Conservation (phyloP, 441 rosid genomes). For the Aleurites moluccanus region DNA sequence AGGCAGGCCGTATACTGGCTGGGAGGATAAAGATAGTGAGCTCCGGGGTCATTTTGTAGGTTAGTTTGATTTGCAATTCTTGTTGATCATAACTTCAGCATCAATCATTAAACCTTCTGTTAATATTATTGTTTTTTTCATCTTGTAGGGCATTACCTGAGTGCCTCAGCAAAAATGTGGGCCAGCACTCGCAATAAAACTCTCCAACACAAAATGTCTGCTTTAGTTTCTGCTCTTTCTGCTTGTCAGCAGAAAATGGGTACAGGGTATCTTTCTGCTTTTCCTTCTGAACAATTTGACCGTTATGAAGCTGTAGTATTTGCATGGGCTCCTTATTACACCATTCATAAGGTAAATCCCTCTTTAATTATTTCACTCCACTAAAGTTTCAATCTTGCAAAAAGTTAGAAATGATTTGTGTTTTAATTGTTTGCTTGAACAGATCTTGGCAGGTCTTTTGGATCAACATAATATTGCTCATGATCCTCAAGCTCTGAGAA, state of each 20-base stretch:
- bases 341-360: constrained; percentile 79
- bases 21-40: constrained; percentile 69
- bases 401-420: background rate
- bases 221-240: constrained; percentile 63
- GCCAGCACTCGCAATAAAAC: constrained; percentile 77
- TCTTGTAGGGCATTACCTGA: constrained; percentile 84
- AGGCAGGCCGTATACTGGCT: constrained; percentile 68
- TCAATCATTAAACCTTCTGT: background rate
- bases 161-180: constrained; percentile 98
- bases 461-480: constrained; percentile 53
- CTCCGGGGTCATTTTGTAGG: constrained; percentile 97
- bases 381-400: background rate
- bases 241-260: constrained; percentile 74
- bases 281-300: constrained; percentile 74
- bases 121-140: background rate
- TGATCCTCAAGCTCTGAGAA: constrained; percentile 45
- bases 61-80: constrained; percentile 31
- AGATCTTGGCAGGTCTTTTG: constrained; percentile 62
- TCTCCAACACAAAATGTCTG: constrained; percentile 67
- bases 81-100: background rate
- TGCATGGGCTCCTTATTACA: constrained; percentile 98
- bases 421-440: constrained; percentile 18
- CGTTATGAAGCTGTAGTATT: constrained; percentile 74
- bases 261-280: constrained; percentile 88
- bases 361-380: background rate